Percentiles rank a stretch among this genome's conserved stretches.
phyloP scores from a whole-genome alignment of 805 yeast species.

The Brettanomyces anomalus region DNA sequence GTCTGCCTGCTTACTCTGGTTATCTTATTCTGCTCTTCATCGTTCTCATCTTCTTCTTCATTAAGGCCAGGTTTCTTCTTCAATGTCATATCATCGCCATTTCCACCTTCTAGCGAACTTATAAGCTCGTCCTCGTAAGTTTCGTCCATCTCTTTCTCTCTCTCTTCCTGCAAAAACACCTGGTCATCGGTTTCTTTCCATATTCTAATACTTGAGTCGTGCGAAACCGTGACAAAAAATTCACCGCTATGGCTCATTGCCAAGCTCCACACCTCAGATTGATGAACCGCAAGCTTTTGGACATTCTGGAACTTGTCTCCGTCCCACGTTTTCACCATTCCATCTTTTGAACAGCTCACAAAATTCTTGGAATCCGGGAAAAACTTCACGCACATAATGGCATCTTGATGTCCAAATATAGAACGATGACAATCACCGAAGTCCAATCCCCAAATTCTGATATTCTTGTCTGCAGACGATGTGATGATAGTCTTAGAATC shows the following conservation, averaged over 20 bases:
- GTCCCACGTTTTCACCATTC: conserved; percentile 91
- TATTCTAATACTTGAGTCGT: conserved; percentile 87
- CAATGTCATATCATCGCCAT: conserved; percentile 26
- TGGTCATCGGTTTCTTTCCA: conserved; percentile 94
- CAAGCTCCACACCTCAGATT: conserved; percentile 88
- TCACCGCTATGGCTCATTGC: conserved; percentile 68
- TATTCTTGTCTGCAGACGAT: conserved; percentile 94
- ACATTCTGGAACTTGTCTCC: conserved; percentile 94
- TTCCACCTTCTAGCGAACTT: conserved; percentile 51
- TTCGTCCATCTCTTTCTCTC: conserved; percentile 93
- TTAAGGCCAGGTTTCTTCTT: conserved; percentile 23
- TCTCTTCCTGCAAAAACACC: conserved; percentile 93
- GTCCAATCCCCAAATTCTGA: conserved; percentile 97
- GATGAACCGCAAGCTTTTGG: conserved; percentile 81
- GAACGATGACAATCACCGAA: conserved; percentile 99
- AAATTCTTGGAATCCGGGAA: conserved; percentile 83
- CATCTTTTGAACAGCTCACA: conserved; percentile 86
- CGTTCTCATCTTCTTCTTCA: conserved; percentile 24
- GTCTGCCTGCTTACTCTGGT: conserved; percentile 73
- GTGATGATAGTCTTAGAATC: conserved; percentile 86
- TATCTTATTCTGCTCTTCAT: conserved; percentile 42
- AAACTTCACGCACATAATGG: conserved; percentile 82
- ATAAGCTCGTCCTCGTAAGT: conserved; percentile 75
- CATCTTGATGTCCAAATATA: conserved; percentile 93
- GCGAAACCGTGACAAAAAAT: conserved; percentile 74